These are phyloP conservation scores for Brachypodium distachyon DNA, from an alignment of 202 grass and related monocot species.

Conservation along the genomic window DNA sequence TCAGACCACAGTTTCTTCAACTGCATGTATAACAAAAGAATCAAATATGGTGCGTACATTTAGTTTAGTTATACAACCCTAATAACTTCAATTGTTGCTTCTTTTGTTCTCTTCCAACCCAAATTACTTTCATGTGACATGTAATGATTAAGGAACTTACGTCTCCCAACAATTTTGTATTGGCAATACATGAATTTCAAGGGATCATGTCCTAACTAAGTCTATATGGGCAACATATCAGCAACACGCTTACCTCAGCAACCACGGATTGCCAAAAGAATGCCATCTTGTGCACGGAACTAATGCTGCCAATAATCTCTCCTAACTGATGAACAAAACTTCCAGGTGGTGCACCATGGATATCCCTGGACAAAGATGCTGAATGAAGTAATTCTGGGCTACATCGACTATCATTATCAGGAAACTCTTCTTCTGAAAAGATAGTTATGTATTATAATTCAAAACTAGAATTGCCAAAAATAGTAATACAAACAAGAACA, in stretches of 20 bases:
- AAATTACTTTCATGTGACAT: slow-evolving; percentile 17
- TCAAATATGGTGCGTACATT: slow-evolving; percentile 14
- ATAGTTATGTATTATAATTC: slow-evolving; percentile 28
- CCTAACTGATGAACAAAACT: slow-evolving; percentile 77
- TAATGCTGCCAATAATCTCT: slow-evolving; percentile 60
- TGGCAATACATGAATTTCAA: background rate
- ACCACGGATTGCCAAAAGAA: slow-evolving; percentile 79
- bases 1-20: slow-evolving; percentile 87
- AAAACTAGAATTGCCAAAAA: slow-evolving; percentile 16
- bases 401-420: slow-evolving; percentile 19
- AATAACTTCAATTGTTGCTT: background rate
- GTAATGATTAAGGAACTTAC: background rate
- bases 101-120: background rate
- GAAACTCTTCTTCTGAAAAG: slow-evolving; percentile 55
- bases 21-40: slow-evolving; percentile 46
- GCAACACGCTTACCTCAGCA: slow-evolving; percentile 47
- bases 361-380: slow-evolving; percentile 41
- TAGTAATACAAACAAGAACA: background rate
- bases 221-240: background rate
- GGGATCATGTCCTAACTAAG: background rate
- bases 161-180: slow-evolving; percentile 9
- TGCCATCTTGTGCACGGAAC: slow-evolving; percentile 80
- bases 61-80: background rate
- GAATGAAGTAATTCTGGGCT: slow-evolving; percentile 25
- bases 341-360: slow-evolving; percentile 79